phyloP scores from a whole-genome alignment of 1,284 basidiomycete genomes.

The Exobasidium rhododendri region DNA sequence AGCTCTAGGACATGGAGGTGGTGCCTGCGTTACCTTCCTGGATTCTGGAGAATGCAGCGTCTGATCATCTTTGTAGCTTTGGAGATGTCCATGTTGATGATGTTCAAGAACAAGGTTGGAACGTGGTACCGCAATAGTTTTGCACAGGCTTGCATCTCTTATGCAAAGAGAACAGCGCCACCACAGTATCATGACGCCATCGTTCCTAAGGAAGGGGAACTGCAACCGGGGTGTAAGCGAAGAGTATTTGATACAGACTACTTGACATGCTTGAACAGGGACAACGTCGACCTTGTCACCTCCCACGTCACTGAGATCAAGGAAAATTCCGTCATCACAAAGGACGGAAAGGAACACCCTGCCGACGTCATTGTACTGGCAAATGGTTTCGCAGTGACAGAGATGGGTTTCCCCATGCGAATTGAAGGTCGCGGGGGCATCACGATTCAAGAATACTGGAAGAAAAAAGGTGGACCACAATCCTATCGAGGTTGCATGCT shows the following conservation, averaged over 20 bases:
- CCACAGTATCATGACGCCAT: constrained; percentile 45
- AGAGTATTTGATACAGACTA: constrained; percentile 48
- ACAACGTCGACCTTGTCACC: constrained; percentile 39
- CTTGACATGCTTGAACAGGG: constrained; percentile 33
- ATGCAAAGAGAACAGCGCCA: constrained; percentile 44
- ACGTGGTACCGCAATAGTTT: constrained; percentile 29
- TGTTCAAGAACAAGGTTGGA: constrained; percentile 30
- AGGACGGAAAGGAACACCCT: constrained; percentile 39
- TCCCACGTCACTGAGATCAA: constrained; percentile 40
- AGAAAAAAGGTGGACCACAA: constrained; percentile 38
- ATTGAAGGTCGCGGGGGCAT: constrained; percentile 28
- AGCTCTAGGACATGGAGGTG: constrained; percentile 42
- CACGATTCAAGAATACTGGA: constrained; percentile 41
- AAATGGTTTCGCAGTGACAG: constrained; percentile 43
- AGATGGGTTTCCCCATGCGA: constrained; percentile 41
- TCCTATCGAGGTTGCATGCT: constrained; percentile 44
- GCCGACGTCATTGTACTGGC: constrained; percentile 52
- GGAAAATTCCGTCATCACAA: constrained; percentile 38
- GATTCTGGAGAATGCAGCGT: constrained; percentile 35
- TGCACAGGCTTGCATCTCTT: constrained; percentile 30
- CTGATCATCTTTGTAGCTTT: constrained; percentile 41
- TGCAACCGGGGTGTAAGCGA: constrained; percentile 47
- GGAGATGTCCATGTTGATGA: constrained; percentile 42
- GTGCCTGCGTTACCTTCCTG: constrained; percentile 29
- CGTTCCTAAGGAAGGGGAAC: constrained; percentile 36